Evolutionary conservation across 139 green algal genomes (phyloP), one percentile per base, ranked within the genome.

Genomic region (Tetradesmus lagerheimii): DNA sequence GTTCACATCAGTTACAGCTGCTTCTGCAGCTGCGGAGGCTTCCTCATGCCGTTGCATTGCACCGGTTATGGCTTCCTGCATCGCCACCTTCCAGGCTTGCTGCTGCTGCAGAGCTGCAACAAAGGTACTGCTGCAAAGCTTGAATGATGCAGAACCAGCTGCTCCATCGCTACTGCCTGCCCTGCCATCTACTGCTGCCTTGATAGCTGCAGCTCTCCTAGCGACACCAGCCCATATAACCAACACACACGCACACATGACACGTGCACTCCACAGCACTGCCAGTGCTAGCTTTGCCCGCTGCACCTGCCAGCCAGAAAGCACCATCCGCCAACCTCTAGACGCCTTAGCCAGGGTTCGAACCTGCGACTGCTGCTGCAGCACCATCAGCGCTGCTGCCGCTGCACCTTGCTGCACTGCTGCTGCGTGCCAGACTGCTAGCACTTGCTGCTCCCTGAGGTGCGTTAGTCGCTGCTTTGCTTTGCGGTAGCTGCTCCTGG

Each of bases 321-420:
- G 57, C 57, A 71, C 8, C 57, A 71, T 39, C 37, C 35, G 20
- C 62, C 83, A 80, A 4, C 23, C 23, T 41, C 1, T 66, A 5
- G 81, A 38, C 1, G n/a, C 23, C 64, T 66, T 9, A 5, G 64
- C 64, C 12, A 80, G 64, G 4, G 31, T 38, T 27, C 38, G 6
- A 5, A 25, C 4, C 53, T 41, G 83, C 83, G 35, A 64, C 83
- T 38, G 83, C 39, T 81, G 83, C 62, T 88, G 83, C 37, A 80
- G 62, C 38, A 88, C 64, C 4, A 25, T 6, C 83, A 57, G 35
- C 34, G 25, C 57, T 78, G 57, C 82, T 53, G 12, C n/a, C 12
- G 15, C 11, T 14, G 23, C 27, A 18, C 47, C 34, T n/a, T 29
- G 35, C 41, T 25, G 16, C 12, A 0, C 38, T 23, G 83, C 83